phyloP scores from a whole-genome alignment of 1,284 basidiomycete genomes.

The Ustilago crameri region DNA sequence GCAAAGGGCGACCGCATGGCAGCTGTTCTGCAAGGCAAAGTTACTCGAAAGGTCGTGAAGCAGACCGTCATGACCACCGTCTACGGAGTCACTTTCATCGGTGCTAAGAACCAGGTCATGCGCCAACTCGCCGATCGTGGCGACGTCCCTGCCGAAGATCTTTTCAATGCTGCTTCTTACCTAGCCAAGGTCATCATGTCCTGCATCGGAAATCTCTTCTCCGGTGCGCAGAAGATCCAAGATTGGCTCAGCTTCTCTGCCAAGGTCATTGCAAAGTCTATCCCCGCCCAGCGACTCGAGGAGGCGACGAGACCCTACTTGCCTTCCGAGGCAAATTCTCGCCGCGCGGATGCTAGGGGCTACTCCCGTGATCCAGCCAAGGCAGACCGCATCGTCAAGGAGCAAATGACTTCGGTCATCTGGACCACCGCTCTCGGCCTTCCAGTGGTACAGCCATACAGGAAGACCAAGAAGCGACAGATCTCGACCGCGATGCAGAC shows the following conservation, averaged over 20 bases:
- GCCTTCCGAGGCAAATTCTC: slow-evolving; percentile 10
- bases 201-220: slow-evolving; percentile 88
- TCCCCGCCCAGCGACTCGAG: slow-evolving; percentile 79
- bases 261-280: slow-evolving; percentile 85
- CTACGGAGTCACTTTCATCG: slow-evolving; percentile 95
- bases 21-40: slow-evolving; percentile 78
- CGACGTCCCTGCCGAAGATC: slow-evolving; percentile 78
- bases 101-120: slow-evolving; percentile 94
- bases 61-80: slow-evolving; percentile 99
- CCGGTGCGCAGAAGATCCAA: slow-evolving; percentile 89
- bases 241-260: slow-evolving; percentile 87
- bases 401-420: slow-evolving; percentile 94
- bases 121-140: slow-evolving; percentile 83
- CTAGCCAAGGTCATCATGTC: slow-evolving; percentile 70
- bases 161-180: slow-evolving; percentile 83
- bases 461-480: slow-evolving; percentile 82
- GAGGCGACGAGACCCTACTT: slow-evolving; percentile 69
- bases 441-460: slow-evolving; percentile 96
- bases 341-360: slow-evolving; percentile 34
- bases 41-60: slow-evolving; percentile 95
- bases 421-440: slow-evolving; percentile 96
- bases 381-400: slow-evolving; percentile 68
- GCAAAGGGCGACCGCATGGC: slow-evolving; percentile 74
- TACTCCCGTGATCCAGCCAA: slow-evolving; percentile 45
- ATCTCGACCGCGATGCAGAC: slow-evolving; percentile 82